Percentiles rank a stretch among this genome's conserved stretches.
These are phyloP conservation scores for Irineochytrium annulatum DNA, from an alignment of 192 early-diverging fungal species.

Conservation along the genomic window DNA sequence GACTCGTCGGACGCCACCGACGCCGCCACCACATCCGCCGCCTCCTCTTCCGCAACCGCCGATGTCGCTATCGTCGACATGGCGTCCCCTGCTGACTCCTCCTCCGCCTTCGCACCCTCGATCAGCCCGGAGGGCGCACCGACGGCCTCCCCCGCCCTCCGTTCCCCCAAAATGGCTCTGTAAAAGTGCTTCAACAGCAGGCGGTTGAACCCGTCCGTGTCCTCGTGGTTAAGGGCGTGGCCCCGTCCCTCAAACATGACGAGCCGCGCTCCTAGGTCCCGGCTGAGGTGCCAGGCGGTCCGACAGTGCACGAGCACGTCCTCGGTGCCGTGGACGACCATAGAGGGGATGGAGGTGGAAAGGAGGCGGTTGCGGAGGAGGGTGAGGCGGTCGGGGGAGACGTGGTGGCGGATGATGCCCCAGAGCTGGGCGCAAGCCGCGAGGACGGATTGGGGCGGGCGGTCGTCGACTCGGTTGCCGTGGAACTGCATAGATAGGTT, in stretches of 20 bases:
- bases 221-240: conserved; percentile 31
- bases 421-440: conserved; percentile 13
- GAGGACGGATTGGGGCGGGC: conserved; percentile 22
- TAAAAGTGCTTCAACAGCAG: conserved; percentile 27
- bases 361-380: conserved; percentile 4
- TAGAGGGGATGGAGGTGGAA: conserved; percentile 13
- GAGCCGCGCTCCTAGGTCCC: conserved; percentile 16
- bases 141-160: background rate
- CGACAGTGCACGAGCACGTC: conserved; percentile 21
- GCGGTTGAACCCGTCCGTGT: conserved; percentile 21
- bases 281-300: conserved; percentile 5
- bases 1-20: background rate
- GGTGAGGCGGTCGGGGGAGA: conserved; percentile 4
- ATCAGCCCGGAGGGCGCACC: background rate
- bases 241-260: conserved; percentile 33
- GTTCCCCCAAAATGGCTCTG: conserved; percentile 6
- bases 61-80: too few relatives aligned
- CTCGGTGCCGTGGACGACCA: conserved; percentile 31
- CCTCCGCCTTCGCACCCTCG: background rate
- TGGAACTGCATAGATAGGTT: conserved; percentile 15
- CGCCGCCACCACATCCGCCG: background rate
- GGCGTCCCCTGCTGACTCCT: background rate
- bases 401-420: conserved; percentile 19
- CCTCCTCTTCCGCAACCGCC: background rate
- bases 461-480: conserved; percentile 12